A percentile compares a stretch with the other conserved stretches of the same genome.
phyloP scores from a whole-genome alignment of 192 early-diverging fungal genomes.

The Gryganskiella cystojenkinii region DNA sequence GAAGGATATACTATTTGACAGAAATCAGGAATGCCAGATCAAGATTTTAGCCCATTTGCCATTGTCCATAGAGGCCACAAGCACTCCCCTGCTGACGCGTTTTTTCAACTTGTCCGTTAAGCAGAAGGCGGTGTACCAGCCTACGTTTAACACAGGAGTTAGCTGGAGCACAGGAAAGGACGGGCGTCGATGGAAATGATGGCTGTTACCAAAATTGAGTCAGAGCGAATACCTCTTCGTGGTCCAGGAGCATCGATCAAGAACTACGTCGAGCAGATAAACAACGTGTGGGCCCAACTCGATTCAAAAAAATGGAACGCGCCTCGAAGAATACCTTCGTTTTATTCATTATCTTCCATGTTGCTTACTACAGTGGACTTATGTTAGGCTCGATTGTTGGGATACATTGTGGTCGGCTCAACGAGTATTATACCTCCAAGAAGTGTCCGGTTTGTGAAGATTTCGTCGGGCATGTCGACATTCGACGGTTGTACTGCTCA shows the following conservation, averaged over 20 bases:
- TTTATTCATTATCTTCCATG: background rate
- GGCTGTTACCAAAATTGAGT: slow-evolving; percentile 6
- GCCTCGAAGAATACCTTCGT: background rate
- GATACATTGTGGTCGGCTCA: slow-evolving; percentile 4
- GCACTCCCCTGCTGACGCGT: background rate
- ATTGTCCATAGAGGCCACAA: background rate
- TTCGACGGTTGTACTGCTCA: too few relatives aligned
- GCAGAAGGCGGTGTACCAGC: slow-evolving; percentile 23
- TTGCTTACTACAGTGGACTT: background rate
- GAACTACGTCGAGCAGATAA: background rate
- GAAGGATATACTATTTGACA: slow-evolving; percentile 1
- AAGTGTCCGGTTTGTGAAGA: background rate
- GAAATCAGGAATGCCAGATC: slow-evolving; percentile 23
- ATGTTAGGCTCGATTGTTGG: slow-evolving; percentile 8
- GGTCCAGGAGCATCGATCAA: slow-evolving; percentile 13
- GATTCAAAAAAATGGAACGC: slow-evolving; percentile 7
- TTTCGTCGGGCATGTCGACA: background rate
- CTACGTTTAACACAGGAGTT: slow-evolving; percentile 9
- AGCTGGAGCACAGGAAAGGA: slow-evolving; percentile 8
- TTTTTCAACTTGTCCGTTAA: slow-evolving; percentile 16
- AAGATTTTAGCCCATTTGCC: slow-evolving; percentile 15
- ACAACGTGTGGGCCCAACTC: background rate
- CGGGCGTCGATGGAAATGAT: background rate
- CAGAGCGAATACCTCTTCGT: background rate
- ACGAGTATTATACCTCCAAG: slow-evolving; percentile 8